These are phyloP conservation scores for Neospermospora avenae DNA, from an alignment of 2,329 filamentous ascomycete genomes.

Conservation along the genomic window DNA sequence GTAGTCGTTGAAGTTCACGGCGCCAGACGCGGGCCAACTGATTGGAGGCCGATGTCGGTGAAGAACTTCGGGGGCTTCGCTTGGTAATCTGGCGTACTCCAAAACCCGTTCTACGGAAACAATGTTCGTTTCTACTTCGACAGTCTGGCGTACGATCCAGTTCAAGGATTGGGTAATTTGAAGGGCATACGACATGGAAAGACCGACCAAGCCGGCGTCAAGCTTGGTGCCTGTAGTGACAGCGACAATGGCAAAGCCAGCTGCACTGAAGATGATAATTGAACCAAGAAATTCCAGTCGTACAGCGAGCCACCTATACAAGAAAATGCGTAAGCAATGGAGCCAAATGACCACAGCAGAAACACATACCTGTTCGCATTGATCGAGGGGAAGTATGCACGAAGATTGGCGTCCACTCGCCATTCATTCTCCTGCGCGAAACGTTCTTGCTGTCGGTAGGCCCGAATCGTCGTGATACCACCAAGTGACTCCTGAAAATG, in stretches of 20 bases:
- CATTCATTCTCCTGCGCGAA: constrained; percentile 96
- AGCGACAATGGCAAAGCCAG: constrained; percentile 76
- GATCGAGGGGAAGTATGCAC: constrained; percentile 93
- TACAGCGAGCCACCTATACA: constrained; percentile 87
- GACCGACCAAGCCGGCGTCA: constrained; percentile 74
- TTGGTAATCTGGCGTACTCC: constrained; percentile 88
- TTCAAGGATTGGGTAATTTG: constrained; percentile 97
- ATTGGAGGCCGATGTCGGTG: constrained; percentile 81
- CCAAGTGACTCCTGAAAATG: constrained; percentile 98
- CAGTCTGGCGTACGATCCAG: constrained; percentile 98
- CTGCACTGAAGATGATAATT: constrained; percentile 84
- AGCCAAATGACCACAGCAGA: background rate
- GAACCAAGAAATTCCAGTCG: constrained; percentile 94
- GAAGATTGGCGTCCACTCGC: constrained; percentile 91
- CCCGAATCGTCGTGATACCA: constrained; percentile 91
- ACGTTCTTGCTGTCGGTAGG: constrained; percentile 82
- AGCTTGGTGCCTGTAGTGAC: constrained; percentile 66
- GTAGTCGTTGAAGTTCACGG: constrained; percentile 88
- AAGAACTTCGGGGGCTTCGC: constrained; percentile 92
- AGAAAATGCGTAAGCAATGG: constrained; percentile 12
- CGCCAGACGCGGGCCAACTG: constrained; percentile 87
- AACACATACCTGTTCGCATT: constrained; percentile 54
- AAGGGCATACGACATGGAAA: constrained; percentile 95
- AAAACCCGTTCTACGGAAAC: constrained; percentile 97
- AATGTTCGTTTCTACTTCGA: constrained; percentile 99